Conservation (phyloP, 352 stramenopile species). For the Pythium utonaiense region DNA sequence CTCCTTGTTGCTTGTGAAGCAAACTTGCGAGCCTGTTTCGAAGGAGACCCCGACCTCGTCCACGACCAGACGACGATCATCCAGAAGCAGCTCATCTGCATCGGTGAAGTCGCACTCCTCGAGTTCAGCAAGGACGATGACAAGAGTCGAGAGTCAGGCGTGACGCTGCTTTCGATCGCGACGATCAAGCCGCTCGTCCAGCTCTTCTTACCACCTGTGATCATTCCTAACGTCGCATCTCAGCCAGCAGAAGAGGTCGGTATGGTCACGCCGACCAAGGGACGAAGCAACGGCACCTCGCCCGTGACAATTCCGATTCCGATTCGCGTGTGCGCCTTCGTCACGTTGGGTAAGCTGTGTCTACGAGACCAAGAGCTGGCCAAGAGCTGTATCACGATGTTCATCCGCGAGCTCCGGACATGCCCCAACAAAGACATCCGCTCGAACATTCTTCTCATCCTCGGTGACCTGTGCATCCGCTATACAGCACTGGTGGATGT, state of each 20-base stretch:
- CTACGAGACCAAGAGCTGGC: slow-evolving; percentile 92
- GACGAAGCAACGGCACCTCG: not conserved
- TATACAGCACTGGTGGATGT: slow-evolving; percentile 96
- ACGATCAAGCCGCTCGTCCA: slow-evolving; percentile 65
- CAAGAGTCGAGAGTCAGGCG: slow-evolving; percentile 39
- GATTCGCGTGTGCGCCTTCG: slow-evolving; percentile 91
- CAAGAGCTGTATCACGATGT: slow-evolving; percentile 92
- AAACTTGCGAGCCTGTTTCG: slow-evolving; percentile 59
- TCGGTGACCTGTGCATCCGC: slow-evolving; percentile 95
- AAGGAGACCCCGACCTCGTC: slow-evolving; percentile 46
- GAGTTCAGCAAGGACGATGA: slow-evolving; percentile 79
- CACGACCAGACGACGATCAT: slow-evolving; percentile 51
- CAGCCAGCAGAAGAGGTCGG: slow-evolving; percentile 11
- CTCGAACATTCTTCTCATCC: slow-evolving; percentile 96
- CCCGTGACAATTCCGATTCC: slow-evolving; percentile 56
- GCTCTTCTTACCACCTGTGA: slow-evolving; percentile 69
- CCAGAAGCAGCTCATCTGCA: slow-evolving; percentile 77
- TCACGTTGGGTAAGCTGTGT: slow-evolving; percentile 94
- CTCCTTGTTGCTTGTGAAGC: slow-evolving; percentile 59
- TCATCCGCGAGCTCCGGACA: slow-evolving; percentile 93
- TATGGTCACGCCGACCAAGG: slow-evolving; percentile 29
- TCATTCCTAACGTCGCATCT: slow-evolving; percentile 24
- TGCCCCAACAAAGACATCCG: slow-evolving; percentile 82
- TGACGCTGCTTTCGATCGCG: slow-evolving; percentile 51
- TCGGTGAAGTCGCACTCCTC: slow-evolving; percentile 75